Percentiles rank a stretch among this genome's conserved stretches.
Evolutionary conservation across 1,139 yeast genomes (phyloP).

Genomic region (Suhomyces coccinellae): DNA sequence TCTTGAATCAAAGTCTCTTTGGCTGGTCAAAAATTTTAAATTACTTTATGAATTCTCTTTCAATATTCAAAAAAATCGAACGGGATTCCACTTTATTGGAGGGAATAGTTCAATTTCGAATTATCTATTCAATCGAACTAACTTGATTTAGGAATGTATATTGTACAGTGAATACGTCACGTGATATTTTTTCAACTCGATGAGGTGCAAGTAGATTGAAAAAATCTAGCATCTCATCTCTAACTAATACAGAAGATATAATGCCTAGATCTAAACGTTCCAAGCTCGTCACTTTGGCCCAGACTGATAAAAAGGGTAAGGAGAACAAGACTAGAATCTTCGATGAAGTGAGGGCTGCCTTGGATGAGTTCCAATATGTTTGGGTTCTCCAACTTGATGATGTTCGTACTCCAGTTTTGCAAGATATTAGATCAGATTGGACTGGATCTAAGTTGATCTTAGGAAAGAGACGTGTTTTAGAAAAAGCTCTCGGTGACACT

Average conservation of each 20-base stretch:
- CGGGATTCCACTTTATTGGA: too few relatives aligned
- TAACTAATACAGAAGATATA: constrained; percentile 12
- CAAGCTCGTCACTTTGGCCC: constrained; percentile 90
- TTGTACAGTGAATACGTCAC: neutral
- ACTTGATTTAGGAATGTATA: too few relatives aligned
- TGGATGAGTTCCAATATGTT: constrained; percentile 73
- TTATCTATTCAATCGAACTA: too few relatives aligned
- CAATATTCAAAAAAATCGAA: too few relatives aligned
- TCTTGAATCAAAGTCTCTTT: too few relatives aligned
- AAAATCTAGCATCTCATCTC: neutral
- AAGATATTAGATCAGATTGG: constrained; percentile 93
- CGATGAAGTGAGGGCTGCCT: constrained; percentile 80
- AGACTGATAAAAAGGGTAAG: constrained; percentile 92
- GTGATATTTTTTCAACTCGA: constrained; percentile 11
- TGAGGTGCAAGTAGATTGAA: constrained; percentile 11
- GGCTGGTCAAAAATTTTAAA: too few relatives aligned
- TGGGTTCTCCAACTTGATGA: constrained; percentile 89
- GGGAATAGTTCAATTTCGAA: too few relatives aligned
- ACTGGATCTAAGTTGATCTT: constrained; percentile 79
- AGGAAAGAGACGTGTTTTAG: constrained; percentile 92
- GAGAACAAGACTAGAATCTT: constrained; percentile 90
- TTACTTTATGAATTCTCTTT: too few relatives aligned
- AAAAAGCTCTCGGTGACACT: constrained; percentile 85
- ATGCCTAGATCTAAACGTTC: constrained; percentile 98
- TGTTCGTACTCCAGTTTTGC: constrained; percentile 94